phyloP scores from a whole-genome alignment of 441 rosid genomes.

The Oxalis stricta region DNA sequence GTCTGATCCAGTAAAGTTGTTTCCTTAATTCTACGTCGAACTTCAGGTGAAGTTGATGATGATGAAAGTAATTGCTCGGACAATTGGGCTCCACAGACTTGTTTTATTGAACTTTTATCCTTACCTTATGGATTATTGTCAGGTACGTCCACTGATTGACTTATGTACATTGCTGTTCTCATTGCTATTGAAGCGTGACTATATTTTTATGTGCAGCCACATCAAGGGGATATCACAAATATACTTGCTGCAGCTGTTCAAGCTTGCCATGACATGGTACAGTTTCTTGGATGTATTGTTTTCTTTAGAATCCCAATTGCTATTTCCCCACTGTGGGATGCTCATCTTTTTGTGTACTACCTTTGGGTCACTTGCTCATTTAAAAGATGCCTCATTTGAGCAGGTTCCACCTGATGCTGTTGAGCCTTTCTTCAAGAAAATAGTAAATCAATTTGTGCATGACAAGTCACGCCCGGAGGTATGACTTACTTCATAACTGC shows the following conservation, averaged over 20 bases:
- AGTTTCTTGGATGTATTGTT: constrained; percentile 2
- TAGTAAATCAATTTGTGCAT: constrained; percentile 87
- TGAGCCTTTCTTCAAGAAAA: constrained; percentile 82
- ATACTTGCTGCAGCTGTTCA: constrained; percentile 91
- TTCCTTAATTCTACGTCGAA: constrained; percentile 1
- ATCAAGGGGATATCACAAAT: constrained; percentile 68
- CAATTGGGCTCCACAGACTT: constrained; percentile 82
- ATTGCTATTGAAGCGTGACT: constrained; percentile 4
- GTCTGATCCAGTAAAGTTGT: not conserved
- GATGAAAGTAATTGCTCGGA: constrained; percentile 78
- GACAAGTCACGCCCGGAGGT: constrained; percentile 90
- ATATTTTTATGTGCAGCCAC: constrained; percentile 46
- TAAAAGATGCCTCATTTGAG: constrained; percentile 8
- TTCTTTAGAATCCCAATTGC: not conserved
- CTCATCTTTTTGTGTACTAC: not conserved
- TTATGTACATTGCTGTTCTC: not conserved
- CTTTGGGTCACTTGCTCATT: constrained; percentile 1
- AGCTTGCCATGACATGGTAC: constrained; percentile 87
- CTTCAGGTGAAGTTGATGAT: constrained; percentile 88
- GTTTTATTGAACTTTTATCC: constrained; percentile 65
- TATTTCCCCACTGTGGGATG: not conserved
- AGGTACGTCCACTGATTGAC: constrained; percentile 31
- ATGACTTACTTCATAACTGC: constrained; percentile 8
- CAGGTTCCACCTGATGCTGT: constrained; percentile 97
- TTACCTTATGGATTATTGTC: constrained; percentile 66